Evolutionary conservation across 495 filamentous ascomycete species (phyloP).

Genomic region (Aspergillus olivimuriae): DNA sequence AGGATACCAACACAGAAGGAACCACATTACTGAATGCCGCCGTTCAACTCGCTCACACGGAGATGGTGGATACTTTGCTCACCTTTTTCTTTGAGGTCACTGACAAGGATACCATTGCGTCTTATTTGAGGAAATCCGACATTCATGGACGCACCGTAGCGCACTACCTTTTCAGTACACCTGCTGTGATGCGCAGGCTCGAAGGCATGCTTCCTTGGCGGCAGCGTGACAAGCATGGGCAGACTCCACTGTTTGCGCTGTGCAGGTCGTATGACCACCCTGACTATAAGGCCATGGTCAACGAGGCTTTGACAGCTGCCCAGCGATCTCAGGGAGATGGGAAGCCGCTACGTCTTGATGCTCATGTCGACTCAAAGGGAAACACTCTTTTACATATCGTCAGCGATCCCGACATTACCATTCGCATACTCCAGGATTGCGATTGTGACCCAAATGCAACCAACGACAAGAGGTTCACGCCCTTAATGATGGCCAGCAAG

Average conservation of each 20-base stretch:
- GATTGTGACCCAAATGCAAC: conserved; percentile 93
- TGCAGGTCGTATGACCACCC: conserved; percentile 94
- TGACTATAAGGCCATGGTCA: conserved; percentile 80
- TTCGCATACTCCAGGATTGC: conserved; percentile 69
- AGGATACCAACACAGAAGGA: conserved; percentile 81
- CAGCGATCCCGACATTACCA: conserved; percentile 72
- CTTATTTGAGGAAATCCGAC: conserved; percentile 73
- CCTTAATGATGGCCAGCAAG: conserved; percentile 98
- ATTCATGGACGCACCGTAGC: conserved; percentile 79
- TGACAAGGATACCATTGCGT: conserved; percentile 44
- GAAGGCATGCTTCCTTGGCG: conserved; percentile 79
- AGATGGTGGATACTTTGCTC: conserved; percentile 69
- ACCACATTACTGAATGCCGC: conserved; percentile 89
- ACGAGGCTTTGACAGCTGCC: conserved; percentile 67
- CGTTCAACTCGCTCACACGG: conserved; percentile 76
- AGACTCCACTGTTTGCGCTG: conserved; percentile 91
- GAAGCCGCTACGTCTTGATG: conserved; percentile 77
- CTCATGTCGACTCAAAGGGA: conserved; percentile 87
- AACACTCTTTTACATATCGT: conserved; percentile 93
- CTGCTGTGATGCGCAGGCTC: conserved; percentile 66
- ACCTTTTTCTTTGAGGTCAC: conserved; percentile 53
- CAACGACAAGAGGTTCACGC: conserved; percentile 92
- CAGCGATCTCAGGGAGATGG: conserved; percentile 68
- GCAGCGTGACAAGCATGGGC: conserved; percentile 88
- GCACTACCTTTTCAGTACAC: conserved; percentile 95